Evolutionary conservation across 2,329 filamentous ascomycete genomes (phyloP), one percentile per base, ranked within the genome.

Genomic region (Penicillium sp.): DNA sequence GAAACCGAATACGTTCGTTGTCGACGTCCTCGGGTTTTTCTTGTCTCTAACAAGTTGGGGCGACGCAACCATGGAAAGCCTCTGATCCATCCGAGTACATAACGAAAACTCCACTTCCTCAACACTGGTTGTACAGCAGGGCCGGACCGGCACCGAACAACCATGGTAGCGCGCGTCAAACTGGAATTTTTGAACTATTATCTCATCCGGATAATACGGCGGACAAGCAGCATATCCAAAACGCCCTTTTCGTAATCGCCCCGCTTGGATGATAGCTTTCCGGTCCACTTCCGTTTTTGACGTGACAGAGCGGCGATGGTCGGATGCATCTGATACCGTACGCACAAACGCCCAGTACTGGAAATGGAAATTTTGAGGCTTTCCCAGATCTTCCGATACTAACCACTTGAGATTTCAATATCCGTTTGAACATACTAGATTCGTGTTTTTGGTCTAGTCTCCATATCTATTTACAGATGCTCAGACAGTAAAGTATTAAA

Each of bases 91-190:
- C 38, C 45, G 26, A 48, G 31, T 51, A 54, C 44, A 47, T 52
- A 52, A 54, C 41, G 41, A 36, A 46, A 46, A 47, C 54, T 63
- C 61, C 60, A 62, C 61, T 47, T 26, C 34, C 21, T 49, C 36
- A 59, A 58, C 52, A 61, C 56, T 55, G 60, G 61, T 58, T 61
- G 41, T 58, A 18, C 16, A 55, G 51, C 53, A 58, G 61, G 61
- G 56, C 60, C 60, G 61, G 57, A 48, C 61, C 61, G 61, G 53
- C 23, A 18, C 26, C 6, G 15, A 56, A 42, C 51, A 60, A 60
- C 61, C 60, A 62, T 56, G 60, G 60, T 58, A 53, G 33, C 23
- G 29, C 23, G 24, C 15, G 41, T 34, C 21, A 39, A 44, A 26
- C 28, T 26, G 33, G 16, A 52, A 50, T 44, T 7, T 12, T 26